Percentiles rank a stretch among this genome's conserved stretches.
phyloP scores from a whole-genome alignment of 1,284 basidiomycete genomes.

The Xerocomus amazonicus region DNA sequence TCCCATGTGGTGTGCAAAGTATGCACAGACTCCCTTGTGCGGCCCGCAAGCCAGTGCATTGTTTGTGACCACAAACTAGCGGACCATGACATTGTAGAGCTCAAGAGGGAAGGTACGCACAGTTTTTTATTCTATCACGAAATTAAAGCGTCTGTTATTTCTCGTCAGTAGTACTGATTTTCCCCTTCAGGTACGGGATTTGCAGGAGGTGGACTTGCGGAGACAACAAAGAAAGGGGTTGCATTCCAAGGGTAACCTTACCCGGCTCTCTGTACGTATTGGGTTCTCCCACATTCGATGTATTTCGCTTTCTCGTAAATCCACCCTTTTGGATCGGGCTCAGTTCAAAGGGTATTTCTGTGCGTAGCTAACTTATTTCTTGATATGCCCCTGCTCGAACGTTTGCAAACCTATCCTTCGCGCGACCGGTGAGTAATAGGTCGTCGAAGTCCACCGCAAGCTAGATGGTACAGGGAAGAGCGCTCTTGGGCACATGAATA shows the following conservation, averaged over 20 bases:
- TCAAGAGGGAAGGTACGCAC: constrained; percentile 74
- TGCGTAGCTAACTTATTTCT: not conserved
- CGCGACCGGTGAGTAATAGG: too few relatives aligned
- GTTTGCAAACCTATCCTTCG: not conserved
- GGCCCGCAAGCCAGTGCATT: constrained; percentile 71
- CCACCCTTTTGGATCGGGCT: not conserved
- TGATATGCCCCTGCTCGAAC: not conserved
- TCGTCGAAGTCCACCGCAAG: too few relatives aligned
- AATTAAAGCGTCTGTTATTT: not conserved
- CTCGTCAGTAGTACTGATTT: constrained; percentile 4
- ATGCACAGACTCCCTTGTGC: constrained; percentile 80
- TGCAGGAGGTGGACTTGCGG: constrained; percentile 87
- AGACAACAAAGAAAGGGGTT: constrained; percentile 68
- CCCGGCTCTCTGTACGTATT: not conserved
- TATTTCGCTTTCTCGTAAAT: constrained; percentile 1
- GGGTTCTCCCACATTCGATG: not conserved
- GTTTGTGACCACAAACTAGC: constrained; percentile 69
- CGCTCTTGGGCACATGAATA: too few relatives aligned
- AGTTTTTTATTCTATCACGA: not conserved
- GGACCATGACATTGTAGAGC: constrained; percentile 68
- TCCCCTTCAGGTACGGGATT: constrained; percentile 72
- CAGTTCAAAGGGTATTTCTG: not conserved
- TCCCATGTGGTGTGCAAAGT: constrained; percentile 86
- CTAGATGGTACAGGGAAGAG: too few relatives aligned
- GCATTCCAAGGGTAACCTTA: constrained; percentile 67